Evolutionary conservation across 192 early-diverging fungal genomes (phyloP).

Genomic region (Cladochytrium replicatum): DNA sequence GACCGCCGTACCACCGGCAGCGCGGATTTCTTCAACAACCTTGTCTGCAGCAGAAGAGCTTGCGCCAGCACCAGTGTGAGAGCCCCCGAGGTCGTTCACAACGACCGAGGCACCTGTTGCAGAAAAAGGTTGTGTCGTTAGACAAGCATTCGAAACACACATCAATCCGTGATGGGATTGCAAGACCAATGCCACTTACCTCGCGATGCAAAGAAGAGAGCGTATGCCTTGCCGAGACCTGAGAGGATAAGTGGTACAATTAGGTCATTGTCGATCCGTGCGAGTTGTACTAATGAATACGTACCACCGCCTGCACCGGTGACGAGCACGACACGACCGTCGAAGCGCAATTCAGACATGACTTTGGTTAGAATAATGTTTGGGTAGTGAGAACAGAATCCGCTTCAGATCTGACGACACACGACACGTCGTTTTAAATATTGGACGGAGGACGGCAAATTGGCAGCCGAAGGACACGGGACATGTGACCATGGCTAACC

Average conservation of each 20-base stretch:
- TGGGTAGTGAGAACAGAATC: too few species aligned
- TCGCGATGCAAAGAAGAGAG: constrained; percentile 78
- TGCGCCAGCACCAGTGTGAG: constrained; percentile 65
- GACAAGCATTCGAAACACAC: neutral
- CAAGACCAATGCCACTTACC: constrained; percentile 12
- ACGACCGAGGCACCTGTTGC: constrained; percentile 80
- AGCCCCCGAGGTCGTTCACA: constrained; percentile 88
- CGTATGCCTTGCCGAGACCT: constrained; percentile 80
- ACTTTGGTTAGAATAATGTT: too few species aligned
- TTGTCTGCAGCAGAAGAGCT: constrained; percentile 73
- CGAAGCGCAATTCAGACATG: constrained; percentile 36
- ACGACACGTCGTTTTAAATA: too few species aligned
- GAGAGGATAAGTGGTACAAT: neutral
- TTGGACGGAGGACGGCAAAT: too few species aligned
- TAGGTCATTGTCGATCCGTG: too few species aligned
- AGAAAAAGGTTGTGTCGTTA: neutral
- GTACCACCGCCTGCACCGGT: constrained; percentile 96
- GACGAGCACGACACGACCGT: constrained; percentile 71
- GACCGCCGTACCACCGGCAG: constrained; percentile 83
- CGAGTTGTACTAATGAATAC: too few species aligned
- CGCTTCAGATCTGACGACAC: too few species aligned
- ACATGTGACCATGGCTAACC: too few species aligned
- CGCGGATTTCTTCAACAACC: constrained; percentile 86
- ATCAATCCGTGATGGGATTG: neutral
- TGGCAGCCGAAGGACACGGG: too few species aligned